phyloP scores from a whole-genome alignment of 2,329 filamentous ascomycete genomes.

The Nannizzia gypsea region DNA sequence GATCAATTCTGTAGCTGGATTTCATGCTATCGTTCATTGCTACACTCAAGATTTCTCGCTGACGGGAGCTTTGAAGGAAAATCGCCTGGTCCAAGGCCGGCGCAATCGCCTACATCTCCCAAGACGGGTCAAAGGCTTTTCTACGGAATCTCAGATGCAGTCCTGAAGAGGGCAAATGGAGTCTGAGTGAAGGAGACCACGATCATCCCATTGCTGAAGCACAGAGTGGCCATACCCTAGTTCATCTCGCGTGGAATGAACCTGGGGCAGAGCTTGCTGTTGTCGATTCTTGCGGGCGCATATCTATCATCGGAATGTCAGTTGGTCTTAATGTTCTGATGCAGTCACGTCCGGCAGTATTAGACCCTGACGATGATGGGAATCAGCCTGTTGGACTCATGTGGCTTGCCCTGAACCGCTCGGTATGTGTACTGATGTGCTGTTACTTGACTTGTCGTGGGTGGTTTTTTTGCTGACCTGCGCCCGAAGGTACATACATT shows the following conservation, averaged over 20 bases:
- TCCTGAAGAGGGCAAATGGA: constrained; percentile 60
- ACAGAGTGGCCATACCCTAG: constrained; percentile 54
- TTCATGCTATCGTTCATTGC: background rate
- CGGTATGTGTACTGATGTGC: constrained; percentile 21
- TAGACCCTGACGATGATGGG: constrained; percentile 62
- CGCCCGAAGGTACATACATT: constrained; percentile 30
- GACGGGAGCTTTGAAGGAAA: constrained; percentile 40
- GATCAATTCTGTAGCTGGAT: background rate
- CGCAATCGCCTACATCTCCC: constrained; percentile 68
- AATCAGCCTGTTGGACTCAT: constrained; percentile 70
- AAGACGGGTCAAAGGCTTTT: constrained; percentile 58
- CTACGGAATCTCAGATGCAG: constrained; percentile 61
- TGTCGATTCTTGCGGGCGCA: constrained; percentile 65
- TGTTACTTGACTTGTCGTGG: background rate
- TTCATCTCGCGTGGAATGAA: constrained; percentile 74
- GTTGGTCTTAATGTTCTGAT: constrained; percentile 63
- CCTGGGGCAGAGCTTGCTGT: constrained; percentile 69
- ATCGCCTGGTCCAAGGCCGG: constrained; percentile 83
- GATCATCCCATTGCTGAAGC: constrained; percentile 50
- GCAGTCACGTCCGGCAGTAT: constrained; percentile 48
- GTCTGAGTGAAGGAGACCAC: constrained; percentile 58
- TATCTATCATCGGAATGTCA: constrained; percentile 61
- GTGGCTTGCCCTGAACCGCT: constrained; percentile 59
- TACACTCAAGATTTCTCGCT: background rate
- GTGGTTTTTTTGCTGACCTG: background rate